Conservation (phyloP, 2,329 filamentous ascomycete species). For the Herpotrichia juniperi region DNA sequence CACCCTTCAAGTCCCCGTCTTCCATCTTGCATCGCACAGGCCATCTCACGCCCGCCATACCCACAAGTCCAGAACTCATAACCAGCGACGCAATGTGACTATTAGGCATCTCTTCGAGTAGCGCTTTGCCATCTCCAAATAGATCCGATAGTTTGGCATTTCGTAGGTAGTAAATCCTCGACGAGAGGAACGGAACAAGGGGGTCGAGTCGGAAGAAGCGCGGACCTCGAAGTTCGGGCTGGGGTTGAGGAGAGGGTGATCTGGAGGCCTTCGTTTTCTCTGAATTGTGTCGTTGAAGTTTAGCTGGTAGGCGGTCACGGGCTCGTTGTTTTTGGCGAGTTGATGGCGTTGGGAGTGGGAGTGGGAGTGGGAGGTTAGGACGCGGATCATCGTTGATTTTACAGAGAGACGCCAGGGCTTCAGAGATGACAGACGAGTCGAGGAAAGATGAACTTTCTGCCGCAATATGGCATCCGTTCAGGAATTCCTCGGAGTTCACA, state of each 20-base stretch:
- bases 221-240: constrained; percentile 24
- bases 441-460: constrained; percentile 29
- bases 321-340: background rate
- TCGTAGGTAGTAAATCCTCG: constrained; percentile 41
- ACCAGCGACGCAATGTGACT: constrained; percentile 38
- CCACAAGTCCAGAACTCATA: constrained; percentile 41
- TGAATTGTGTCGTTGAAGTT: constrained; percentile 25
- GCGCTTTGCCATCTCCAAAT: constrained; percentile 27
- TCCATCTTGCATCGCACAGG: constrained; percentile 21
- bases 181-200: constrained; percentile 35
- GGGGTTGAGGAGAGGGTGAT: constrained; percentile 14
- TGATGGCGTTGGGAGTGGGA: background rate
- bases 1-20: constrained; percentile 14
- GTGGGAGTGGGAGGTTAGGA: background rate
- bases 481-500: constrained; percentile 40
- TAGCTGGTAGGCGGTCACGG: constrained; percentile 9
- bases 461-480: constrained; percentile 33
- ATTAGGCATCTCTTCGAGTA: constrained; percentile 37
- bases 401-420: constrained; percentile 11
- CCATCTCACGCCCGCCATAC: constrained; percentile 36
- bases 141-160: constrained; percentile 24
- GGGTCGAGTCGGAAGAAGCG: constrained; percentile 42
- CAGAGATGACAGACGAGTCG: constrained; percentile 29
- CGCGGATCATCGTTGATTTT: constrained; percentile 7
- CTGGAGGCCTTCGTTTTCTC: constrained; percentile 2